Percentiles rank a stretch among this genome's conserved stretches.
These are phyloP conservation scores for Gautieria morchelliformis DNA, from an alignment of 768 basidiomycete genomes.

Conservation along the genomic window DNA sequence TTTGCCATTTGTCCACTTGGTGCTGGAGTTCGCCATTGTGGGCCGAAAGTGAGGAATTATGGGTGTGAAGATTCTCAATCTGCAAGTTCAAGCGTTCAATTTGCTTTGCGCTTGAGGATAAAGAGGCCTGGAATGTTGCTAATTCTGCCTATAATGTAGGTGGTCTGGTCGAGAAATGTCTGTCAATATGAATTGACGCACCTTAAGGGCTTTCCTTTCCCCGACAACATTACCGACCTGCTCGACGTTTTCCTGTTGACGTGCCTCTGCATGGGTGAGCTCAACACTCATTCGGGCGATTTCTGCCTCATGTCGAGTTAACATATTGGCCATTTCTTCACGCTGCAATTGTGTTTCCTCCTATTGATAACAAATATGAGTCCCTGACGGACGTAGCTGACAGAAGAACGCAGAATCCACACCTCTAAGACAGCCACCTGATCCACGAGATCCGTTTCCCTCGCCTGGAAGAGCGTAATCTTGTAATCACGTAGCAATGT, in stretches of 20 bases:
- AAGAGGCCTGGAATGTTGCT: slow-evolving; percentile 37
- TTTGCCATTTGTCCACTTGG: slow-evolving; percentile 64
- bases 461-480: slow-evolving; percentile 57
- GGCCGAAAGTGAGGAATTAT: slow-evolving; percentile 44
- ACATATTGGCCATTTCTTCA: slow-evolving; percentile 25
- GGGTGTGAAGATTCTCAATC: slow-evolving; percentile 45
- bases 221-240: slow-evolving; percentile 29
- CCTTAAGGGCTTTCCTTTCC: slow-evolving; percentile 40
- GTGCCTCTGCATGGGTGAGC: slow-evolving; percentile 10
- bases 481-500: slow-evolving; percentile 55
- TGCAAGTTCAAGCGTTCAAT: slow-evolving; percentile 50
- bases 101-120: slow-evolving; percentile 37
- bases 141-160: slow-evolving; percentile 26
- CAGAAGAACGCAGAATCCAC: background rate
- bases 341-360: background rate
- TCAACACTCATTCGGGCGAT: slow-evolving; percentile 13
- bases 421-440: slow-evolving; percentile 43
- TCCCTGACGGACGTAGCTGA: background rate
- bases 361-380: background rate
- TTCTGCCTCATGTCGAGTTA: slow-evolving; percentile 1
- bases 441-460: slow-evolving; percentile 50
- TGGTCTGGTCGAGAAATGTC: background rate
- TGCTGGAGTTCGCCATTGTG: slow-evolving; percentile 49
- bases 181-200: slow-evolving; percentile 16
- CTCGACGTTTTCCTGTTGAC: slow-evolving; percentile 20